These are phyloP conservation scores for Tolypocladium tropicale DNA, from an alignment of 2,329 filamentous ascomycete genomes.

Conservation along the genomic window DNA sequence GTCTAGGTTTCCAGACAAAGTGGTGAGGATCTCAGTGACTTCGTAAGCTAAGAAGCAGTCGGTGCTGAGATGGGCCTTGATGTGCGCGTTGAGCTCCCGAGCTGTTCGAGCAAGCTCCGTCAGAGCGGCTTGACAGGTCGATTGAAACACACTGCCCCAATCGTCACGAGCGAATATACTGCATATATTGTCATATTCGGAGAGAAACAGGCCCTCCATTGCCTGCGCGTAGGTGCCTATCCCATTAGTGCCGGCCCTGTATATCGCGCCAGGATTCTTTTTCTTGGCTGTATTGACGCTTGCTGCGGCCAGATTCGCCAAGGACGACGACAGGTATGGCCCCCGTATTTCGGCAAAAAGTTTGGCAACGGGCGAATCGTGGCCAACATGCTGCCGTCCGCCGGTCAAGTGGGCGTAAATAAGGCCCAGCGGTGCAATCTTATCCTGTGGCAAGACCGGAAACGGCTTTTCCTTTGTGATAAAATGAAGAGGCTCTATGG, in stretches of 20 bases:
- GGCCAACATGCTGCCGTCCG: conserved; percentile 39
- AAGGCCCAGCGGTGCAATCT: conserved; percentile 63
- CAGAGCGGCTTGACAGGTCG: conserved; percentile 68
- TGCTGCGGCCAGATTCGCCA: conserved; percentile 80
- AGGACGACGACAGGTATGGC: conserved; percentile 70
- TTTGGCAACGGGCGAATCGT: conserved; percentile 62
- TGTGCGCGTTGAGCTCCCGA: conserved; percentile 80
- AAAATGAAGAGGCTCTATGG: conserved; percentile 83
- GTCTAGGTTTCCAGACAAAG: conserved; percentile 69
- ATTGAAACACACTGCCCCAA: conserved; percentile 68
- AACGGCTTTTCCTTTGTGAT: conserved; percentile 85
- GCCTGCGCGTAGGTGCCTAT: conserved; percentile 82
- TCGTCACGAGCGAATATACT: conserved; percentile 79
- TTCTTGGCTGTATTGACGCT: conserved; percentile 76
- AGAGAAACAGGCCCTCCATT: conserved; percentile 75
- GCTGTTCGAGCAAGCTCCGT: conserved; percentile 77
- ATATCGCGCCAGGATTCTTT: conserved; percentile 72
- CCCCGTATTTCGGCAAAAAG: conserved; percentile 82
- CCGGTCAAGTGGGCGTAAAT: conserved; percentile 67
- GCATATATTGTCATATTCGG: conserved; percentile 87
- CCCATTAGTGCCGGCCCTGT: conserved; percentile 80
- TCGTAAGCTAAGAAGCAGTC: conserved; percentile 96
- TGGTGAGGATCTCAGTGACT: conserved; percentile 81
- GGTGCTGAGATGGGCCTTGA: conserved; percentile 74
- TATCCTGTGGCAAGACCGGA: conserved; percentile 68